phyloP scores from a whole-genome alignment of 352 stramenopile genomes.

The Pythium biforme region DNA sequence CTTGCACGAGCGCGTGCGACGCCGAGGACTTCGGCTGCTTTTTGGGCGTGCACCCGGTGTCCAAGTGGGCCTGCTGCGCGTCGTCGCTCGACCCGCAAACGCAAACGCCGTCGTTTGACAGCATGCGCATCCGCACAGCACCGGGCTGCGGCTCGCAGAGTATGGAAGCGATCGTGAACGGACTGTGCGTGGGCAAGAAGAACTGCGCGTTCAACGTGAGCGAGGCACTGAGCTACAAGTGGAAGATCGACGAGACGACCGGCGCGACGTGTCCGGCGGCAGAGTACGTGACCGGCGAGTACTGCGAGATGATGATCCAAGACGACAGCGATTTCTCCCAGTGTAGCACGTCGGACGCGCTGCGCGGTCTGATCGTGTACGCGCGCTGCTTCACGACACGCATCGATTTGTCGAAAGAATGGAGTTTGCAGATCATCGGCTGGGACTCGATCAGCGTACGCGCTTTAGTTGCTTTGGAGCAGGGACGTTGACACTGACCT shows the following conservation, averaged over 20 bases:
- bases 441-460: conserved; percentile 73
- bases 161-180: conserved; percentile 66
- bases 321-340: conserved; percentile 58
- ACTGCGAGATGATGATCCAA: conserved; percentile 45
- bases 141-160: conserved; percentile 39
- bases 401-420: conserved; percentile 69
- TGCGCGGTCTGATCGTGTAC: conserved; percentile 64
- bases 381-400: conserved; percentile 74
- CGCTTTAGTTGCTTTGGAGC: conserved; percentile 15
- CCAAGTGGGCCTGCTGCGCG: conserved; percentile 62
- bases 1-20: conserved; percentile 42
- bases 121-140: conserved; percentile 51
- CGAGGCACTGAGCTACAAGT: conserved; percentile 53
- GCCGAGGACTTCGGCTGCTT: conserved; percentile 56
- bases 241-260: conserved; percentile 46
- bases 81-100: conserved; percentile 29
- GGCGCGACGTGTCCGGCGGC: conserved; percentile 35
- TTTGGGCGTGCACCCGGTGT: conserved; percentile 60
- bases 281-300: conserved; percentile 31
- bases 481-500: neutral
- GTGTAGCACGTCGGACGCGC: conserved; percentile 28
- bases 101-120: conserved; percentile 42
- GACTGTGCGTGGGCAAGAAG: conserved; percentile 65
- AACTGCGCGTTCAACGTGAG: conserved; percentile 67
- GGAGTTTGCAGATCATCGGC: conserved; percentile 75